Evolutionary conservation across 768 basidiomycete species (phyloP).

Genomic region (Crepidotus variabilis): DNA sequence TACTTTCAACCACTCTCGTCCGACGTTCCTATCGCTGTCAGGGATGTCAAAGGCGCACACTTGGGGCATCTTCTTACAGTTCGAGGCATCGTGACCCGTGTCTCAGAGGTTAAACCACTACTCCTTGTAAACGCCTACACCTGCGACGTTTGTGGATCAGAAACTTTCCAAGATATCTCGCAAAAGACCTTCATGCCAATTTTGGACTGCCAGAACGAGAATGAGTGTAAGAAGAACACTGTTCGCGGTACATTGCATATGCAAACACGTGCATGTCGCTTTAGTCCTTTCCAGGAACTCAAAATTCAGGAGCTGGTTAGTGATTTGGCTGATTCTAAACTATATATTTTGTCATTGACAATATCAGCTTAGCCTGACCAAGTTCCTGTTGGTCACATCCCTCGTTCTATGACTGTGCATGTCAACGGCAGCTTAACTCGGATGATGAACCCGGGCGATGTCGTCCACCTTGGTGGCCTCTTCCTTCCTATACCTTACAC

Average conservation of each 20-base stretch:
- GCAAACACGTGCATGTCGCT: conserved; percentile 97
- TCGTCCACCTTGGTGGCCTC: conserved; percentile 92
- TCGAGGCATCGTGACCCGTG: conserved; percentile 96
- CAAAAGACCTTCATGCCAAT: conserved; percentile 90
- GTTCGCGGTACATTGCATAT: conserved; percentile 91
- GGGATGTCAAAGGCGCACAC: conserved; percentile 81
- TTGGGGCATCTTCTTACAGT: conserved; percentile 95
- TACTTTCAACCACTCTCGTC: conserved; percentile 89
- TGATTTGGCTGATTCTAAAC: conserved; percentile 1
- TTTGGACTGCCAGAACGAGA: conserved; percentile 80
- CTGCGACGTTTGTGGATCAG: conserved; percentile 96
- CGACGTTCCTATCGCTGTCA: conserved; percentile 79
- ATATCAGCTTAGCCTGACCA: conserved; percentile 76
- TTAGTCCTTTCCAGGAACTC: conserved; percentile 97
- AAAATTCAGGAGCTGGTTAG: conserved; percentile 98
- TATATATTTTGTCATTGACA: conserved; percentile 7
- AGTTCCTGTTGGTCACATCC: conserved; percentile 99
- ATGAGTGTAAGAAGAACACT: conserved; percentile 81
- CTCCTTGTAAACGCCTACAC: conserved; percentile 97
- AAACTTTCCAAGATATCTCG: conserved; percentile 97
- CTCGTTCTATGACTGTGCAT: conserved; percentile 97
- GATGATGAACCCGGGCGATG: conserved; percentile 91
- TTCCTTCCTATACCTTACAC: conserved; percentile 98
- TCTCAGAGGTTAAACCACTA: conserved; percentile 97
- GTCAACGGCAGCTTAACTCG: conserved; percentile 88